A percentile compares a stretch with the other conserved stretches of the same genome.
Evolutionary conservation across 345 rosid genomes (phyloP).

Genomic region (Microcos paniculata): DNA sequence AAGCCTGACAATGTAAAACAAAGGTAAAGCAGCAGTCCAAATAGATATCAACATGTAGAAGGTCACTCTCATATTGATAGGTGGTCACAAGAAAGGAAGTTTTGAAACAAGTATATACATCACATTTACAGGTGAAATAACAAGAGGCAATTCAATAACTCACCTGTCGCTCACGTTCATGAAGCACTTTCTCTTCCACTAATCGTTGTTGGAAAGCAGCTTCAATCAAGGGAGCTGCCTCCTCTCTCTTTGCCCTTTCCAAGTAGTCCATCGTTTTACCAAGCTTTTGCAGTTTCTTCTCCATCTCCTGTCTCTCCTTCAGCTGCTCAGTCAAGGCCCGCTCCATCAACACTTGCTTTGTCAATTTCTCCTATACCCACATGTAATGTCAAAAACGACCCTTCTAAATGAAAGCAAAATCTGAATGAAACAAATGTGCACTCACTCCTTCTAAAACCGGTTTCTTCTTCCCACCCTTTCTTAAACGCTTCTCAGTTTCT

Average conservation of each 20-base stretch:
- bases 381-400: neutral
- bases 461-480: conserved; percentile 62
- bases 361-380: conserved; percentile 63
- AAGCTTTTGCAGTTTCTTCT: conserved; percentile 80
- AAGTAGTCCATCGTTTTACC: conserved; percentile 86
- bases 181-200: conserved; percentile 76
- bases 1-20: neutral
- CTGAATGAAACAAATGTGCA: neutral
- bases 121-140: neutral
- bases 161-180: conserved; percentile 90
- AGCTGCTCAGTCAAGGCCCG: conserved; percentile 80
- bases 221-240: conserved; percentile 86
- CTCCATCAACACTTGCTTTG: conserved; percentile 71
- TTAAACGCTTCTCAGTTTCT: conserved; percentile 68
- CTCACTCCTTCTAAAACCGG: conserved; percentile 79
- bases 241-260: conserved; percentile 95
- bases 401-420: neutral
- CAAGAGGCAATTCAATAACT: neutral
- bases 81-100: neutral
- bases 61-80: neutral
- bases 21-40: neutral
- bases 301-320: conserved; percentile 91
- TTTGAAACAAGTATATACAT: neutral
- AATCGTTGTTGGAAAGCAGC: conserved; percentile 78
- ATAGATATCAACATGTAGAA: neutral